phyloP scores from a whole-genome alignment of 305 asterid species.

The Fraxinus albicans region DNA sequence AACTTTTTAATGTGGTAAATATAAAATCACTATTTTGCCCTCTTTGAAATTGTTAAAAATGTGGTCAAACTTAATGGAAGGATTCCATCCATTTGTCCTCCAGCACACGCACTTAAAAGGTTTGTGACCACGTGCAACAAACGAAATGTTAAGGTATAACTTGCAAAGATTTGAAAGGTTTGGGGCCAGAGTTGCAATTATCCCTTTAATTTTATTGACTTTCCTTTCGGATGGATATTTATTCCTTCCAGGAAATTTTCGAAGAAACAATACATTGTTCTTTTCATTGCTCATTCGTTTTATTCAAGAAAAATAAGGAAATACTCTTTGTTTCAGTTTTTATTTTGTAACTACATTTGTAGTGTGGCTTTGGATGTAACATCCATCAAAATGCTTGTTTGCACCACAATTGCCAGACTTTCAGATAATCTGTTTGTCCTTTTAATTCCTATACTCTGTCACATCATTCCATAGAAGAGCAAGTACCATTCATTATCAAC shows the following conservation, averaged over 20 bases:
- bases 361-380: neutral
- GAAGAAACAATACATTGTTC: neutral
- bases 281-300: neutral
- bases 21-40: neutral
- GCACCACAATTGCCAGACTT: neutral
- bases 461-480: neutral
- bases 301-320: neutral
- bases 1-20: neutral
- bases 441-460: neutral
- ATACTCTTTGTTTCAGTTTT: neutral
- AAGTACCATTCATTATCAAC: neutral
- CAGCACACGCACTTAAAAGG: neutral
- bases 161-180: neutral
- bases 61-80: neutral
- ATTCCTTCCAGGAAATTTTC: constrained; percentile 12
- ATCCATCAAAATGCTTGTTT: neutral
- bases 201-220: constrained; percentile 7
- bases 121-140: neutral
- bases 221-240: constrained; percentile 3
- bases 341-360: neutral
- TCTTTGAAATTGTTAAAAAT: neutral
- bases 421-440: neutral
- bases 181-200: neutral
- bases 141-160: neutral
- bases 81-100: neutral